A percentile compares a stretch with the other conserved stretches of the same genome.
phyloP scores from a whole-genome alignment of 1,139 yeast genomes.

The Saccharomycopsis phalli region DNA sequence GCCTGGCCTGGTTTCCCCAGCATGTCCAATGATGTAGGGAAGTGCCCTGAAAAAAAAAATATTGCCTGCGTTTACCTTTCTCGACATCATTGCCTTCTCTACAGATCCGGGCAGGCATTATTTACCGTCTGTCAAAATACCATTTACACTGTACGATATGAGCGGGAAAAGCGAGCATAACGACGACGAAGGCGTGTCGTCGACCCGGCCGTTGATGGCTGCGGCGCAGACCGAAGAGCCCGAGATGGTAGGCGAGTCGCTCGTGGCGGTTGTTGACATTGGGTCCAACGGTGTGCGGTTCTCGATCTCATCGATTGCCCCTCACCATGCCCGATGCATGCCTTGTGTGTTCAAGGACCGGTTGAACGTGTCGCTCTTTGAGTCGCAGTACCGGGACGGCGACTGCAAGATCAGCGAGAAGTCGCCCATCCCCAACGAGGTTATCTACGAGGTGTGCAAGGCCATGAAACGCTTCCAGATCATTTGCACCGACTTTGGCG shows the following conservation, averaged over 20 bases:
- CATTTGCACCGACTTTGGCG: slow-evolving; percentile 62
- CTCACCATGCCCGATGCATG: slow-evolving; percentile 58
- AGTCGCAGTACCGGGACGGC: slow-evolving; percentile 39
- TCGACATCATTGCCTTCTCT: too few relatives aligned
- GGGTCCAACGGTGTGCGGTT: slow-evolving; percentile 64
- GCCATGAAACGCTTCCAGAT: slow-evolving; percentile 54
- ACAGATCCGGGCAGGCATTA: too few relatives aligned
- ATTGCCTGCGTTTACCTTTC: too few relatives aligned
- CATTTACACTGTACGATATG: too few relatives aligned
- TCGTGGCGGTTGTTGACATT: slow-evolving; percentile 56
- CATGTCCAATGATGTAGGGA: too few relatives aligned
- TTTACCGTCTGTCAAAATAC: too few relatives aligned
- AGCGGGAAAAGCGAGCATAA: too few relatives aligned
- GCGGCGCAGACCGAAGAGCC: slow-evolving; percentile 14
- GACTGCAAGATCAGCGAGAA: slow-evolving; percentile 27
- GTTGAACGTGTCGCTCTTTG: slow-evolving; percentile 55
- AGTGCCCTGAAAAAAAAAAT: too few relatives aligned
- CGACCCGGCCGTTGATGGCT: too few relatives aligned
- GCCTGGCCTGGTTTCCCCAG: too few relatives aligned
- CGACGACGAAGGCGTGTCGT: too few relatives aligned
- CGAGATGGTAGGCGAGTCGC: slow-evolving; percentile 42
- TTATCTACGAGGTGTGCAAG: slow-evolving; percentile 44
- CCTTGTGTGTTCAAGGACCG: slow-evolving; percentile 66
- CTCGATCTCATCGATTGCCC: slow-evolving; percentile 54
- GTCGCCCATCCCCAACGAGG: slow-evolving; percentile 45